Evolutionary conservation across 306 rosid species (phyloP), one percentile per base, ranked within the genome.

Genomic region (Adenanthera pavonina): DNA sequence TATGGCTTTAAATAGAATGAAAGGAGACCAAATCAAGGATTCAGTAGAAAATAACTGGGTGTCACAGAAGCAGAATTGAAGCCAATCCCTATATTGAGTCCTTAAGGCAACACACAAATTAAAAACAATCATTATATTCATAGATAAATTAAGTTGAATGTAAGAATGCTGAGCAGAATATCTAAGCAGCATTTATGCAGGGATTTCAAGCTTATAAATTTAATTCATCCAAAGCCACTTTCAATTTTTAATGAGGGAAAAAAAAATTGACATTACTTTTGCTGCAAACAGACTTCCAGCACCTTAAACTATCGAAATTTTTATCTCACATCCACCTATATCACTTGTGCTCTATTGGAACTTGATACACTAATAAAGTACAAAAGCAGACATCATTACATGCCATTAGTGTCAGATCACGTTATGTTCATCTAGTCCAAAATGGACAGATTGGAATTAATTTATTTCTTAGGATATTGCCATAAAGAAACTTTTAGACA

Each of bases 261-360:
- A n/a, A n/a, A 72, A 81, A 40, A 14, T 69, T 51, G 60, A 75
- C 82, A 78, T 70, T 52, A 69, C 77, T 82, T 69, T 69, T 69
- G 57, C 56, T 46, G 73, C 81, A 65, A 75, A 81, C 78, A 74
- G 81, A 46, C 54, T 70, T 75, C 80, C 81, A 79, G 51, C 74
- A 43, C 80, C 82, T 49, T 67, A 46, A 78, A 84, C 89, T 85
- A 70, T 75, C 60, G 25, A 72, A 78, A 60, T 66, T 66, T 75
- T 51, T 51, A 74, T 70, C 72, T 49, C 81, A 78, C 71, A 80
- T 8, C 66, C 46, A 75, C 79, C 69, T 30, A 51, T 70, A 78
- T 80, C 81, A 72, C 81, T 78, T 76, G 76, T 82, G 71, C 69
- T 74, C 79, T 57, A 85, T 90, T 76, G 89, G 92, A 89, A 89